These are phyloP conservation scores for Aspergillus candidus DNA, from an alignment of 2,329 filamentous ascomycete species.

Conservation along the genomic window DNA sequence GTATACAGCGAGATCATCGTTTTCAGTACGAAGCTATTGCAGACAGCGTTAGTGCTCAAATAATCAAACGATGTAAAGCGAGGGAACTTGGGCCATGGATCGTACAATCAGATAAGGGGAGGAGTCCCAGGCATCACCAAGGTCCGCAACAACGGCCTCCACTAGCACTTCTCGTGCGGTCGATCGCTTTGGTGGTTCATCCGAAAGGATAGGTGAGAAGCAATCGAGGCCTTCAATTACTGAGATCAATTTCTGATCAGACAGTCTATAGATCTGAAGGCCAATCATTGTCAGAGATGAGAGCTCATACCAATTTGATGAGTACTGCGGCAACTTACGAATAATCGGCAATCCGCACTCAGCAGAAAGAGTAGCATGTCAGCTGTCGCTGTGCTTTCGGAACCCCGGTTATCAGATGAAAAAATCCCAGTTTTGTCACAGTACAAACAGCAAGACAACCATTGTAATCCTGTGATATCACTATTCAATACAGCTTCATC, in stretches of 20 bases:
- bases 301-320: too few species aligned
- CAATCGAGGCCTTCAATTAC: constrained; percentile 70
- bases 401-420: constrained; percentile 24
- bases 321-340: constrained; percentile 51
- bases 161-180: constrained; percentile 66
- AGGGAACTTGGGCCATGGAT: constrained; percentile 2
- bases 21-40: constrained; percentile 63
- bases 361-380: constrained; percentile 71
- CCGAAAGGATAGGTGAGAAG: constrained; percentile 67
- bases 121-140: constrained; percentile 67
- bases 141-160: constrained; percentile 76
- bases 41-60: constrained; percentile 6
- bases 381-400: constrained; percentile 26
- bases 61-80: not conserved
- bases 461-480: constrained; percentile 57
- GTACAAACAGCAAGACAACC: constrained; percentile 80
- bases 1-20: constrained; percentile 81
- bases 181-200: constrained; percentile 65
- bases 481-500: constrained; percentile 69
- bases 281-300: too few species aligned
- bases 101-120: constrained; percentile 77
- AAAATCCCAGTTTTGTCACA: constrained; percentile 58
- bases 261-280: constrained; percentile 65
- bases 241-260: constrained; percentile 68
- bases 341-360: constrained; percentile 64